phyloP scores from a whole-genome alignment of 2,329 filamentous ascomycete species.

The Trichoderma breve region DNA sequence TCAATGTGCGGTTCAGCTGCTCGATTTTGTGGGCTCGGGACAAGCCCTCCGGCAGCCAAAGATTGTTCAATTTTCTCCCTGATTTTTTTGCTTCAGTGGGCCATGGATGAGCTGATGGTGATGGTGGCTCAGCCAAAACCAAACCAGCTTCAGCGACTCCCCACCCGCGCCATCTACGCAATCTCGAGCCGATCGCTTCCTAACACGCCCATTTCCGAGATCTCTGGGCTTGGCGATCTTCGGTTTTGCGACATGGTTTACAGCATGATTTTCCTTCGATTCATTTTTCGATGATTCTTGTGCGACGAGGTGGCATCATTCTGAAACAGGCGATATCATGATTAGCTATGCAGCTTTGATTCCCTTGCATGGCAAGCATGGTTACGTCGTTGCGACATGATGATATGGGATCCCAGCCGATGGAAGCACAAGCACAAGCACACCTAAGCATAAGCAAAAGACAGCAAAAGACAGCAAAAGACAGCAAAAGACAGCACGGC shows the following conservation, averaged over 20 bases:
- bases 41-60: background rate
- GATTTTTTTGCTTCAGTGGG: background rate
- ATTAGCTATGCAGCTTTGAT: background rate
- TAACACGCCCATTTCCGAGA: background rate
- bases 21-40: background rate
- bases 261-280: background rate
- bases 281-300: background rate
- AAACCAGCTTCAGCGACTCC: background rate
- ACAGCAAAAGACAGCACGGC: too few relatives aligned
- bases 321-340: background rate
- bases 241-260: background rate
- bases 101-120: background rate
- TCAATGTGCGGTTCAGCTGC: background rate
- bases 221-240: constrained; percentile 6
- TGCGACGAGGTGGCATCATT: background rate
- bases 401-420: background rate
- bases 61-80: background rate
- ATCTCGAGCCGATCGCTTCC: constrained; percentile 7
- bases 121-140: constrained; percentile 5
- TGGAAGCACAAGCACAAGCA: background rate
- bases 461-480: too few relatives aligned
- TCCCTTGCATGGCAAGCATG: background rate
- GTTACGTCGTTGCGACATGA: background rate
- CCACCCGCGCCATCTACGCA: constrained; percentile 17
- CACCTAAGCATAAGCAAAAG: too few relatives aligned